phyloP scores from a whole-genome alignment of 192 early-diverging fungal species.

The Phlyctochytrium bullatum region DNA sequence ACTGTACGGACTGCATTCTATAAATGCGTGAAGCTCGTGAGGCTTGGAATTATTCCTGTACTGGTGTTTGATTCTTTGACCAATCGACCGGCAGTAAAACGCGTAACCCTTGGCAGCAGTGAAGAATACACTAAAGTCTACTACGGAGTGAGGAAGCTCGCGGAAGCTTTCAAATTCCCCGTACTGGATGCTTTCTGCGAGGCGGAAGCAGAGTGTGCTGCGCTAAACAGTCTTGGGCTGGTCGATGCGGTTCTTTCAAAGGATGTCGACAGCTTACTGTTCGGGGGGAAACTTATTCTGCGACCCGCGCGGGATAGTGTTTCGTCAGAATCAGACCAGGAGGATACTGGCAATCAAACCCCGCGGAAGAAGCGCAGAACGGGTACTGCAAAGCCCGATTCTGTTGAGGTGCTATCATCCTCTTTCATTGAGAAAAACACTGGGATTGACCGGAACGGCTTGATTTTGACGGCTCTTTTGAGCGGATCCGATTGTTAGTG shows the following conservation, averaged over 20 bases:
- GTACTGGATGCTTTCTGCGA: neutral
- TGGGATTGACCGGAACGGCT: neutral
- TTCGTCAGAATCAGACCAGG: neutral
- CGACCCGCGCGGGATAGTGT: neutral
- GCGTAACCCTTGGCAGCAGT: neutral
- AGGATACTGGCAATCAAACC: neutral
- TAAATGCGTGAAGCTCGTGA: neutral
- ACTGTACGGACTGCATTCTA: too few species aligned
- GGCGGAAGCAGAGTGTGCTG: neutral
- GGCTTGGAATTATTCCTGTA: neutral
- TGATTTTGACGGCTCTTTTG: constrained; percentile 1
- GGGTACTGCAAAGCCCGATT: neutral
- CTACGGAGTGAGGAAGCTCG: neutral
- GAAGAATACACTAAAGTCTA: neutral
- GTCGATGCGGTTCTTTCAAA: neutral
- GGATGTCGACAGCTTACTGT: neutral
- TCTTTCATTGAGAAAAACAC: neutral
- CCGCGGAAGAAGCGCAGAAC: neutral
- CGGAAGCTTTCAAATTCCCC: neutral
- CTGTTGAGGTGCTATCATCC: neutral
- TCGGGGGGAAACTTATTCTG: neutral
- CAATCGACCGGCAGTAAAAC: neutral
- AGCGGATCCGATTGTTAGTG: neutral
- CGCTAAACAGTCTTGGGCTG: neutral
- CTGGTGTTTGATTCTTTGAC: neutral